Base-by-base conservation (phyloP, 495 filamentous ascomycete species). In the Xanthoparmelia taractica region DNA sequence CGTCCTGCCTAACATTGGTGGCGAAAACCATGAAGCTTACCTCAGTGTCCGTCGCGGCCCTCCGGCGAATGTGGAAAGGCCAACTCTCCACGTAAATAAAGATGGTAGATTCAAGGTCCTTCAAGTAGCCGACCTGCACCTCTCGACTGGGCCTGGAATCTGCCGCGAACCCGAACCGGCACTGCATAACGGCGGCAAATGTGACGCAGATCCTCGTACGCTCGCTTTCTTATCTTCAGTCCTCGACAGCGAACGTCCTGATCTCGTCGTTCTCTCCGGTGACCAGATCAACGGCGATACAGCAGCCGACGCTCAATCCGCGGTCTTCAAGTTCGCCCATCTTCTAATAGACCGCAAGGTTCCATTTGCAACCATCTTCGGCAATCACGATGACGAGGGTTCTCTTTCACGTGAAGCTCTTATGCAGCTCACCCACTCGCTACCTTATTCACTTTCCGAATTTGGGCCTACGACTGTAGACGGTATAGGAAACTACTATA, bases 71-170 rank as follows among this genome's bases (percentile, higher is more conserved):
- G 67, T 73, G 18, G 78, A 83, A 65, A 89, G 85, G 68, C 87
- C 90, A 0, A 74, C 79, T n/a, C 89, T 87, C 18, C 81, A 85
- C 58, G 87, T 98, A 61, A 81, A 82, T 57, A 89, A 93, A 34
- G 88, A 95, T 72, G 92, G 92, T n/a, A 88, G 86, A 65, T 97
- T 97, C 75, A 97, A 97, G 76, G 95, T 98, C 63, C 86, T 98
- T 82, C 94, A 98, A 72, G 72, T 94, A 58, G 86, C 92, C 54
- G 94, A 98, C 78, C 69, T 96, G 60, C 94, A 98, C 74, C 73
- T 98, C 64, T 90, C 88, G 64, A 98, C 94, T 4, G 94, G 95
- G 36, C 78, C 90, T 8, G 94, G 95, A 10, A 66, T 71, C 20
- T 98, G 94, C 69, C 82, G 95, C 61, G 92, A 98, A 70, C 83